phyloP scores from a whole-genome alignment of 345 rosid species.

The Corchorus capsularis region DNA sequence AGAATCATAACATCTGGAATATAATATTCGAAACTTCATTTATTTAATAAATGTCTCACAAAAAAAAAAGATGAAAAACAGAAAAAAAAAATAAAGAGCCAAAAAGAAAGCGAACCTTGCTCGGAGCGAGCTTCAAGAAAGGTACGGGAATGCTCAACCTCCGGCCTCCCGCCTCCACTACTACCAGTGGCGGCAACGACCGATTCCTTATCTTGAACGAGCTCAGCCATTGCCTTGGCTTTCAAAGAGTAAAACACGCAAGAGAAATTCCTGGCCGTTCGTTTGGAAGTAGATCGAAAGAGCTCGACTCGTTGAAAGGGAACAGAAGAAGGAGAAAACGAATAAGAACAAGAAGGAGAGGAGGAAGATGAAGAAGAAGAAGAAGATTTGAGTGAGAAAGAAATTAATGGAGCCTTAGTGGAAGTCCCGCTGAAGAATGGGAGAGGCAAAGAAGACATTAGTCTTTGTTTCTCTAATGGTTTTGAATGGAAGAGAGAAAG shows the following conservation, averaged over 20 bases:
- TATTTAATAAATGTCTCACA: neutral
- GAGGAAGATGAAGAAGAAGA: conserved; percentile 24
- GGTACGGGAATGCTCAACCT: conserved; percentile 52
- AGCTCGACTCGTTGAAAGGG: conserved; percentile 19
- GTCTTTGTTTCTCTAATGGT: conserved; percentile 10
- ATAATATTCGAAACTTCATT: neutral
- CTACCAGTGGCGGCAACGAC: conserved; percentile 32
- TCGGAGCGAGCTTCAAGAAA: conserved; percentile 73
- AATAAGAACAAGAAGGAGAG: neutral
- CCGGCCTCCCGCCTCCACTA: conserved; percentile 8
- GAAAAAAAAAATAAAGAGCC: neutral
- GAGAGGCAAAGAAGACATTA: conserved; percentile 46
- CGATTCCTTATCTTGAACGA: conserved; percentile 62
- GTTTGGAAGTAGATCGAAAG: conserved; percentile 9
- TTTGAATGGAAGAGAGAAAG: conserved; percentile 26
- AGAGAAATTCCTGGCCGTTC: conserved; percentile 9
- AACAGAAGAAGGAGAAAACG: conserved; percentile 22
- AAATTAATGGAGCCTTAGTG: conserved; percentile 35
- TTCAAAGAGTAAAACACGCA: conserved; percentile 32
- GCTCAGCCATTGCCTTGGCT: conserved; percentile 64
- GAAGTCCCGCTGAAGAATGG: conserved; percentile 42
- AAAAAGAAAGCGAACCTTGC: conserved; percentile 50
- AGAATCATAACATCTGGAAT: neutral
- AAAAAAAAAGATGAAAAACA: conserved; percentile 14
- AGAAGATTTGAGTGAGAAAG: conserved; percentile 26